A percentile compares a stretch with the other conserved stretches of the same genome.
phyloP scores from a whole-genome alignment of 2,329 filamentous ascomycete species.

The Arthrinium puccinioides region DNA sequence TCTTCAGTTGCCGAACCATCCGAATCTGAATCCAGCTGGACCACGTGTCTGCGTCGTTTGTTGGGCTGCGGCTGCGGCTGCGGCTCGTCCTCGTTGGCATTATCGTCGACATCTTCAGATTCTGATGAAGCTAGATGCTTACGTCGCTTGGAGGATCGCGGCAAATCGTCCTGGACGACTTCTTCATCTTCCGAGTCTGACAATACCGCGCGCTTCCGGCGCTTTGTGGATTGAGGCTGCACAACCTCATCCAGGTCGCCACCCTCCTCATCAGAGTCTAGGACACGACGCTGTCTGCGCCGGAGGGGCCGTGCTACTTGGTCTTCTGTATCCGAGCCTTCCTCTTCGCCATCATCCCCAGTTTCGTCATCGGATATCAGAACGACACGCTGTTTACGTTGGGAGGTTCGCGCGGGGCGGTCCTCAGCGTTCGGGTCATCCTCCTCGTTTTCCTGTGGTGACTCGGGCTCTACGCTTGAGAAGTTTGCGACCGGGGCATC shows the following conservation, averaged over 20 bases:
- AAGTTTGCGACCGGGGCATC: conserved; percentile 9
- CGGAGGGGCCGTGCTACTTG: not conserved
- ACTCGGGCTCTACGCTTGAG: conserved; percentile 4
- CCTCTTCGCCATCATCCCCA: not conserved
- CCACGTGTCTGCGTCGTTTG: not conserved
- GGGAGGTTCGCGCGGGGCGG: not conserved
- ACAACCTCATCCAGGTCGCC: not conserved
- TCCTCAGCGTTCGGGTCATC: not conserved
- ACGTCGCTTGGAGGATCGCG: not conserved
- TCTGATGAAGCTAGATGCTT: not conserved
- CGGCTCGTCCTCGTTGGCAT: not conserved
- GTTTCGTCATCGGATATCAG: not conserved
- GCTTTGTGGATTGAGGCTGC: not conserved
- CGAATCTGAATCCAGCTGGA: not conserved
- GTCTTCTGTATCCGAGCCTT: not conserved
- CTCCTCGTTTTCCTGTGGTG: not conserved
- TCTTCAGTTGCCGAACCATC: not conserved
- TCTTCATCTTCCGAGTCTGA: conserved; percentile 1
- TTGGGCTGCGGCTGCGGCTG: not conserved
- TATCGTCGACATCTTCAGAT: not conserved
- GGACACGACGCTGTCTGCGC: not conserved
- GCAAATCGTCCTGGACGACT: not conserved
- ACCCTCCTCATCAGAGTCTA: not conserved
- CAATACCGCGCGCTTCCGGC: not conserved
- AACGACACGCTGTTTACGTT: not conserved